Percentiles rank a stretch among this genome's conserved stretches.
Evolutionary conservation across 495 filamentous ascomycete species (phyloP).

Genomic region (Pyrenopolyporus hunteri): DNA sequence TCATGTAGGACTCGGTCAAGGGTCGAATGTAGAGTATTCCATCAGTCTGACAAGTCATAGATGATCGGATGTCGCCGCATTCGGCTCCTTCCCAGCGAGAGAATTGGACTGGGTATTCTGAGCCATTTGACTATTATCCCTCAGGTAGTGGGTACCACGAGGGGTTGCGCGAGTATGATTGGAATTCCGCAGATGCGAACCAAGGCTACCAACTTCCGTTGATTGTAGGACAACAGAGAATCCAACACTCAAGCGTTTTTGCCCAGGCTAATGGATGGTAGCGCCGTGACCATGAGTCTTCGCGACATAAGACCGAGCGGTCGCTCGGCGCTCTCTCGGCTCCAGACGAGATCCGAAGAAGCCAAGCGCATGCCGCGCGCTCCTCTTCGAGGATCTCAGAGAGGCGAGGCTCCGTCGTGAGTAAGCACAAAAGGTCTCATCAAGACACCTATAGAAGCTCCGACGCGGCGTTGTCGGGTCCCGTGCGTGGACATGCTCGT

Average conservation of each 20-base stretch:
- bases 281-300: slow-evolving; percentile 1
- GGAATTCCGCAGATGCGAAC: not conserved
- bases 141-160: not conserved
- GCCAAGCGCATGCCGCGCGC: not conserved
- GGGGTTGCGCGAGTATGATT: not conserved
- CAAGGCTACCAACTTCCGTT: not conserved
- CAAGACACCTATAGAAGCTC: slow-evolving; percentile 1
- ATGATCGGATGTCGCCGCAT: not conserved
- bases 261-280: not conserved
- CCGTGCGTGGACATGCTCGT: not conserved
- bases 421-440: not conserved
- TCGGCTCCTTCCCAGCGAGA: not conserved
- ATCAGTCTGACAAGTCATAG: slow-evolving; percentile 22
- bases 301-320: not conserved
- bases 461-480: not conserved
- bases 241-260: not conserved
- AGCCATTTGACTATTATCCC: slow-evolving; percentile 2
- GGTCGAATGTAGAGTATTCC: not conserved
- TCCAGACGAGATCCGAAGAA: not conserved
- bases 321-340: not conserved
- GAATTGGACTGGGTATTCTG: slow-evolving; percentile 12
- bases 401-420: not conserved
- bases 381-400: not conserved
- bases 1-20: slow-evolving; percentile 14
- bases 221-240: not conserved